These are phyloP conservation scores for Gorgonomyces haynaldii DNA, from an alignment of 192 early-diverging fungal genomes.

Conservation along the genomic window DNA sequence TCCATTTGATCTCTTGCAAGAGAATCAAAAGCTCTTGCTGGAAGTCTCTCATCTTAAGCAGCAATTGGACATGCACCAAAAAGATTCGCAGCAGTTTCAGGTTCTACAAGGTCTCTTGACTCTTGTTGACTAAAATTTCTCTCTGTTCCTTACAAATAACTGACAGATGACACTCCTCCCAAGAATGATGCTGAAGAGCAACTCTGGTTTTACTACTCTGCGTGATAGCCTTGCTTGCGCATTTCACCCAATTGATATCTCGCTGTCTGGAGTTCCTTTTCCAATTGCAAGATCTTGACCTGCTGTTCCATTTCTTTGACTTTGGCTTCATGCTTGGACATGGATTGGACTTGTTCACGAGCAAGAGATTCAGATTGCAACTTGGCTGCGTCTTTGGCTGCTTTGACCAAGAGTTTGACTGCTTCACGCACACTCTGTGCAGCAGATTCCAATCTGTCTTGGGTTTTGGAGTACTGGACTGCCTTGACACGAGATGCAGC, in stretches of 20 bases:
- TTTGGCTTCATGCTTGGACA: slow-evolving; percentile 89
- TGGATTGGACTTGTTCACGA: slow-evolving; percentile 51
- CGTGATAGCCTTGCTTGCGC: slow-evolving; percentile 65
- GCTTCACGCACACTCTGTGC: slow-evolving; percentile 90
- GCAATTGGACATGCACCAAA: too few species aligned
- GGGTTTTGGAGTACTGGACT: slow-evolving; percentile 80
- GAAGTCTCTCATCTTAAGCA: too few species aligned
- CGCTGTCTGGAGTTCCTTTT: slow-evolving; percentile 80
- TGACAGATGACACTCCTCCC: too few species aligned
- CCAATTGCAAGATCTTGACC: slow-evolving; percentile 89
- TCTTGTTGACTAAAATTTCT: too few species aligned
- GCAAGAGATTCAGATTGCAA: slow-evolving; percentile 35
- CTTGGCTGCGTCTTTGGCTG: slow-evolving; percentile 75
- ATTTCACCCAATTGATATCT: slow-evolving; percentile 84
- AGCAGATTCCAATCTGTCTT: slow-evolving; percentile 86
- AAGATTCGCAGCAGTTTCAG: too few species aligned
- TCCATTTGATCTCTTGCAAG: too few species aligned
- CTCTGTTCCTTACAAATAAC: too few species aligned
- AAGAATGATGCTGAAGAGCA: too few species aligned
- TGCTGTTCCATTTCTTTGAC: slow-evolving; percentile 97
- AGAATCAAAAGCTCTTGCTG: too few species aligned
- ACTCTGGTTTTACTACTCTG: slow-evolving; percentile 22
- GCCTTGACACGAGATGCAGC: slow-evolving; percentile 94
- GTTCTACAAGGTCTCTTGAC: too few species aligned
- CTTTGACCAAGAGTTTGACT: slow-evolving; percentile 77